These are phyloP conservation scores for Lecanoromycetidae sp. DNA, from an alignment of 2,329 filamentous ascomycete species.

Conservation along the genomic window DNA sequence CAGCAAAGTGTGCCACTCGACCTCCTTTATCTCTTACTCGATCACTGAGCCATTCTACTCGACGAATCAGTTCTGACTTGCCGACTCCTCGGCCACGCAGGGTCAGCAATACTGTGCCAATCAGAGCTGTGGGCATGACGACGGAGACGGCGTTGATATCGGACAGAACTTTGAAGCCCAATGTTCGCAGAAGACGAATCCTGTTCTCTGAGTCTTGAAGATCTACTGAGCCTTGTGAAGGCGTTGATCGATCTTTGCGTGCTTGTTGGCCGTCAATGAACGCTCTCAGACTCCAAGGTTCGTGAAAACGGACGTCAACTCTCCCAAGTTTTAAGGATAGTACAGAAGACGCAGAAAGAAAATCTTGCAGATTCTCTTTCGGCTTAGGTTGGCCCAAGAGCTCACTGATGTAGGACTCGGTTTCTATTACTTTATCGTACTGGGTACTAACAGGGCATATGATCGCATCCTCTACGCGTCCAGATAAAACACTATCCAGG, in stretches of 20 bases:
- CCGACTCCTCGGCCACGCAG: constrained; percentile 85
- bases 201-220: constrained; percentile 39
- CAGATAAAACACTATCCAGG: constrained; percentile 77
- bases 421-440: constrained; percentile 98
- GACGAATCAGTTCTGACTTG: constrained; percentile 67
- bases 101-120: constrained; percentile 85
- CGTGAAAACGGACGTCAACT: constrained; percentile 90
- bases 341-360: constrained; percentile 78
- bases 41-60: constrained; percentile 80
- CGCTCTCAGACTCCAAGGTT: constrained; percentile 79
- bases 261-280: constrained; percentile 70
- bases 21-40: constrained; percentile 78
- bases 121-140: constrained; percentile 93
- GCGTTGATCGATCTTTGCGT: constrained; percentile 38
- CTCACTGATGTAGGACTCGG: constrained; percentile 91
- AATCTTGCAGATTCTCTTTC: constrained; percentile 84
- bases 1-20: constrained; percentile 84
- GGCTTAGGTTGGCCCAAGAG: constrained; percentile 87
- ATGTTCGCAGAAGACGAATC: constrained; percentile 64
- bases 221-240: constrained; percentile 25
- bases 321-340: constrained; percentile 78
- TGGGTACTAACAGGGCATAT: constrained; percentile 95
- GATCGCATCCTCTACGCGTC: constrained; percentile 77
- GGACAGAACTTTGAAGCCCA: constrained; percentile 83
- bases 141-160: constrained; percentile 96